Evolutionary conservation across 176 grass and related monocot species (phyloP), one percentile per base, ranked within the genome.

Genomic region (Bothriochloa decipiens): DNA sequence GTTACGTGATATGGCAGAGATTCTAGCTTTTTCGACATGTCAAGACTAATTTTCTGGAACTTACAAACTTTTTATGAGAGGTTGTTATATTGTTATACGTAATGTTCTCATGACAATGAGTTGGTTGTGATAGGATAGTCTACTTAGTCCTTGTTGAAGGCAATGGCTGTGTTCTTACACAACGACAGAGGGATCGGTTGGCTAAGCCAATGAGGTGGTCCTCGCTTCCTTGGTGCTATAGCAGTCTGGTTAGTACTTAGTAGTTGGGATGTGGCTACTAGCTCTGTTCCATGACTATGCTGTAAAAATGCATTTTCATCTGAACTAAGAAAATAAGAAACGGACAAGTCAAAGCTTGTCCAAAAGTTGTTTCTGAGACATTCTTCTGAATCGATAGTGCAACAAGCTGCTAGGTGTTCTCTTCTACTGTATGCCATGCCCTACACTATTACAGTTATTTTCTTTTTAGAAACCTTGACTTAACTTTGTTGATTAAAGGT

Each of bases 241-340:
- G 12, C 29, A 32, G 29, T 82, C 74, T 77, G 52, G 87, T 28
- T 65, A 65, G 22, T 61, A 61, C 22, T 80, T 81, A 65, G 64
- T 82, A 65, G 83, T 85, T 86, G 78, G 78, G 72, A 82, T 55
- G 83, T 89, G 76, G 65, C 23, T 43, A 63, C 64, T 77, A 35
- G 71, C 53, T 72, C 52, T 65, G 9, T 3, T 65, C 35, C 46
- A 85, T 77, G 78, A 77, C 81, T 72, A 81, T 75, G 28, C 35
- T 73, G 39, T 75, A 75, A 4, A 20, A 41, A 32, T 29, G 39
- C 50, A 39, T 46, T 75, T 89, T 61, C 49, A 69, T 85, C 39
- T 75, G 76, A 75, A 52, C 11, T 32, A 26, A 62, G n/a, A 1
- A 32, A 32, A 32, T 32, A 32, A 32, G 2, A 63, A 63, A 63